A percentile compares a stretch with the other conserved stretches of the same genome.
phyloP scores from a whole-genome alignment of 768 basidiomycete species.

The Xanthoconium stramineum region DNA sequence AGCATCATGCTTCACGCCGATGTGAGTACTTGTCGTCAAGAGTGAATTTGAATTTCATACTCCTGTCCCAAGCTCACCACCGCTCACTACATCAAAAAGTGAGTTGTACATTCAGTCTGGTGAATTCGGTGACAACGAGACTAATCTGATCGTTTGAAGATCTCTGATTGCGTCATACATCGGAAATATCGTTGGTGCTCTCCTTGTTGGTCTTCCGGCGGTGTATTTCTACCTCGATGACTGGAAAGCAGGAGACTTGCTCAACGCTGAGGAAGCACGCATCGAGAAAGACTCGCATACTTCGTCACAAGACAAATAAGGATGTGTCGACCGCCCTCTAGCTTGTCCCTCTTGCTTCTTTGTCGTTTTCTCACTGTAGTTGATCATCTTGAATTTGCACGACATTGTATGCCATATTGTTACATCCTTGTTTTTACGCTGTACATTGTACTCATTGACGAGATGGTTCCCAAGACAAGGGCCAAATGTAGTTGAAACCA shows the following conservation, averaged over 20 bases:
- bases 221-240: conserved; percentile 62
- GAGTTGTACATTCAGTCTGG: conserved; percentile 15
- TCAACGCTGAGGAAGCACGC: conserved; percentile 38
- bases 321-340: neutral
- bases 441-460: too few species aligned
- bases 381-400: neutral
- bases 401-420: too few species aligned
- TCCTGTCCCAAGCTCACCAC: conserved; percentile 24
- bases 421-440: too few species aligned
- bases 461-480: too few species aligned
- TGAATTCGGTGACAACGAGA: neutral
- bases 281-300: conserved; percentile 10
- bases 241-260: conserved; percentile 39
- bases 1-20: conserved; percentile 68
- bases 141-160: conserved; percentile 23
- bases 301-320: conserved; percentile 6
- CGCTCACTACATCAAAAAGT: conserved; percentile 66
- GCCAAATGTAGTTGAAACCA: too few species aligned
- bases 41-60: neutral
- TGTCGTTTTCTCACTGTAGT: neutral
- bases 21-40: conserved; percentile 37
- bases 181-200: conserved; percentile 65
- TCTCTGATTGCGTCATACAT: conserved; percentile 64
- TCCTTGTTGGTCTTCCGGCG: conserved; percentile 62
- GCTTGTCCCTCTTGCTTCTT: neutral